These are phyloP conservation scores for Cyberlindnera misumaiensis DNA, from an alignment of 805 yeast species.

Conservation along the genomic window DNA sequence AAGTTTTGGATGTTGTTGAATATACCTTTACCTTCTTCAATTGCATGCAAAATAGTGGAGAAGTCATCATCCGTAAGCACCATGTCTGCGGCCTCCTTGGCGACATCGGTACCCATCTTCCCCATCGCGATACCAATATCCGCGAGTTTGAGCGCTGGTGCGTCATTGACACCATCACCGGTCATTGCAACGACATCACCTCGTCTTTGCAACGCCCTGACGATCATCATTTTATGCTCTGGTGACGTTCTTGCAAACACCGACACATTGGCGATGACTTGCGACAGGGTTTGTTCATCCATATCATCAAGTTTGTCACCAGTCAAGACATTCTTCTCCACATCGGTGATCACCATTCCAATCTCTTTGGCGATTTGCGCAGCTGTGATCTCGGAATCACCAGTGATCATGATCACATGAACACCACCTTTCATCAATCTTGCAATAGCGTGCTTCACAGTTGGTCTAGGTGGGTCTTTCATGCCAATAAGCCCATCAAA, in stretches of 20 bases:
- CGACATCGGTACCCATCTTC: conserved; percentile 93
- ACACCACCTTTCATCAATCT: conserved; percentile 87
- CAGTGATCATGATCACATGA: conserved; percentile 97
- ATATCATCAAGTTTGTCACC: conserved; percentile 79
- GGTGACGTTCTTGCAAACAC: conserved; percentile 95
- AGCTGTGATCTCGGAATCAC: conserved; percentile 88
- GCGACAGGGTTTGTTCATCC: conserved; percentile 65
- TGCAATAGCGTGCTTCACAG: conserved; percentile 69
- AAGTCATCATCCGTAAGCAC: conserved; percentile 95
- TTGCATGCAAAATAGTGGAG: conserved; percentile 86
- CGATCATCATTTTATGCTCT: conserved; percentile 86
- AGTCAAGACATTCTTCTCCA: conserved; percentile 62
- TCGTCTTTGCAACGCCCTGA: conserved; percentile 79
- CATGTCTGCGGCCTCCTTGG: conserved; percentile 98
- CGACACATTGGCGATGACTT: conserved; percentile 73
- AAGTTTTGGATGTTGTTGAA: conserved; percentile 93
- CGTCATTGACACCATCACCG: conserved; percentile 99
- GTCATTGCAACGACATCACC: conserved; percentile 98
- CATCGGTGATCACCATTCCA: conserved; percentile 74
- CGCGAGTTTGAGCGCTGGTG: conserved; percentile 94
- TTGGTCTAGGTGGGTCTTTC: conserved; percentile 97
- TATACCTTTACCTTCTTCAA: conserved; percentile 96
- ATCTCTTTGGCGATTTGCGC: conserved; percentile 78
- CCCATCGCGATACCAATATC: conserved; percentile 96
- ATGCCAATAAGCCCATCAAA: conserved; percentile 89